A percentile compares a stretch with the other conserved stretches of the same genome.
Evolutionary conservation across 2,329 filamentous ascomycete genomes (phyloP).

Genomic region (Trichoderma harzianum): DNA sequence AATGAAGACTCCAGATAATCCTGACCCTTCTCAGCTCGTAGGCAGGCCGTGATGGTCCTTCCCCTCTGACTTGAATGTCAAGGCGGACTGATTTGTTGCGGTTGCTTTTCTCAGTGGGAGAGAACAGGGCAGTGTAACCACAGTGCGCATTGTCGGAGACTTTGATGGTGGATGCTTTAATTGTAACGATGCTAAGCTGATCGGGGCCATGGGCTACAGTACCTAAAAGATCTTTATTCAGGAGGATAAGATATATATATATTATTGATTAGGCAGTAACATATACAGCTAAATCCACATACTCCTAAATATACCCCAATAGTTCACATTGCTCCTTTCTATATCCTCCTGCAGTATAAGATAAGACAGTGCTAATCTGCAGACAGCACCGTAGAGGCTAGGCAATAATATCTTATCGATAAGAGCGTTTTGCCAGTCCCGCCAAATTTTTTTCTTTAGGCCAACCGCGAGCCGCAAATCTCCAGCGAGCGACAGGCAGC

Average conservation of each 20-base stretch:
- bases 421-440: conserved; percentile 22
- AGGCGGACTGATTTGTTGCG: not conserved
- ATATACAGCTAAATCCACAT: not conserved
- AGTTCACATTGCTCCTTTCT: not conserved
- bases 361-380: not conserved
- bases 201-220: not conserved
- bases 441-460: conserved; percentile 28
- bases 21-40: not conserved
- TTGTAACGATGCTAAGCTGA: not conserved
- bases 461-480: conserved; percentile 9
- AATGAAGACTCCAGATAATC: not conserved
- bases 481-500: not conserved
- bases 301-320: not conserved
- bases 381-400: not conserved
- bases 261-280: not conserved
- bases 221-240: not conserved
- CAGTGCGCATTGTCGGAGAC: conserved; percentile 1
- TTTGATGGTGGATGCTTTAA: not conserved
- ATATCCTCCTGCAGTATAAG: not conserved
- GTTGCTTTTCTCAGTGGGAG: conserved; percentile 6
- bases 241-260: not conserved
- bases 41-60: not conserved
- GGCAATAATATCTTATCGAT: conserved; percentile 32
- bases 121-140: conserved; percentile 9
- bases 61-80: not conserved